Conservation (phyloP, 257 asterid species). For the Nicotiana otophora region DNA sequence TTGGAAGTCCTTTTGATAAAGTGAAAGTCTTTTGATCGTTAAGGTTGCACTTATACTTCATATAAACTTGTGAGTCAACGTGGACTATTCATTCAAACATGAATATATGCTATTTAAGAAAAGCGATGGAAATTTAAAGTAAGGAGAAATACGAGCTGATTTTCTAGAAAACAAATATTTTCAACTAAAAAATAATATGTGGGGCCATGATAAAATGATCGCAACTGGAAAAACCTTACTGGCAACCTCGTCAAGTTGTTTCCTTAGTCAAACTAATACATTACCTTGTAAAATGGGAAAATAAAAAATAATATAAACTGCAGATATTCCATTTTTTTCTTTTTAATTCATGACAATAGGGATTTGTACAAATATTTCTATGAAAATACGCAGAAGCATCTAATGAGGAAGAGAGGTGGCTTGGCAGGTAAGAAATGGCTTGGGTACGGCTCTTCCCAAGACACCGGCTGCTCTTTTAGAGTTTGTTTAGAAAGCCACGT, state of each 20-base stretch:
- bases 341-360: background rate
- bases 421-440: background rate
- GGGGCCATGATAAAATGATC: background rate
- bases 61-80: background rate
- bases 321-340: background rate
- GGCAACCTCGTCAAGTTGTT: background rate
- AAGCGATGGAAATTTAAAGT: background rate
- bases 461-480: no score
- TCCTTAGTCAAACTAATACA: background rate
- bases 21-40: background rate
- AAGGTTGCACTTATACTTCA: background rate
- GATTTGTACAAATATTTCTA: background rate
- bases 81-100: background rate
- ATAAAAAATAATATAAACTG: background rate
- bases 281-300: background rate
- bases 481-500: background rate
- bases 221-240: background rate
- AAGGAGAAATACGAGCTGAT: background rate
- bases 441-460: no score
- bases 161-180: background rate
- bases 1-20: background rate
- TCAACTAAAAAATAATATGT: background rate
- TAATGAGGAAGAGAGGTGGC: background rate
- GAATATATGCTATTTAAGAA: background rate
- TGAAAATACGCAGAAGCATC: background rate